A percentile compares a stretch with the other conserved stretches of the same genome.
Evolutionary conservation across 345 rosid species (phyloP).

Genomic region (Mercurialis annua): DNA sequence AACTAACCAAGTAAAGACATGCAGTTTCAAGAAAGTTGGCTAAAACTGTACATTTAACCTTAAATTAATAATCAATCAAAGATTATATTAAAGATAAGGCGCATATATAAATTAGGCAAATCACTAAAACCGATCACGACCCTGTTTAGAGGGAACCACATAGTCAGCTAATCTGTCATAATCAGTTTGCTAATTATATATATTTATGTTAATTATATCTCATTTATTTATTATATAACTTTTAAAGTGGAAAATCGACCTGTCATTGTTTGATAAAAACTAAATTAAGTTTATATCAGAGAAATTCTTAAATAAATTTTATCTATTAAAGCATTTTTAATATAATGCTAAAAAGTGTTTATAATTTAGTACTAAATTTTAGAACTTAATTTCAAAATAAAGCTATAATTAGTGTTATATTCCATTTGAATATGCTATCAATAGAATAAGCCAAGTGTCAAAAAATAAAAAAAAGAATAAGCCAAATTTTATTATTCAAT

Average conservation of each 20-base stretch:
- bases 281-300: too few relatives aligned
- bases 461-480: too few relatives aligned
- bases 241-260: slow-evolving; percentile 18
- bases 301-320: too few relatives aligned
- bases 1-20: slow-evolving; percentile 5
- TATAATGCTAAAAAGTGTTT: too few relatives aligned
- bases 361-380: too few relatives aligned
- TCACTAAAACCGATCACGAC: slow-evolving; percentile 6
- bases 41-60: not conserved
- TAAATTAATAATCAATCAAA: not conserved
- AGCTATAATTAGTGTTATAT: too few relatives aligned
- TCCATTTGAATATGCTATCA: too few relatives aligned
- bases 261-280: slow-evolving; percentile 17
- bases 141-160: slow-evolving; percentile 14
- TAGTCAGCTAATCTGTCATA: slow-evolving; percentile 35
- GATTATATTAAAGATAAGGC: not conserved
- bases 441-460: too few relatives aligned
- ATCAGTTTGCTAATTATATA: slow-evolving; percentile 26
- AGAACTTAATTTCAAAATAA: too few relatives aligned
- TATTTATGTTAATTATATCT: slow-evolving; percentile 8
- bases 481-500: too few relatives aligned
- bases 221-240: not conserved
- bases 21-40: not conserved
- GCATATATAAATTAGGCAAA: too few relatives aligned
- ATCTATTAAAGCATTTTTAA: too few relatives aligned